Percentiles rank a stretch among this genome's conserved stretches.
Evolutionary conservation across 306 rosid species (phyloP).

Genomic region (Calophaca sinica): DNA sequence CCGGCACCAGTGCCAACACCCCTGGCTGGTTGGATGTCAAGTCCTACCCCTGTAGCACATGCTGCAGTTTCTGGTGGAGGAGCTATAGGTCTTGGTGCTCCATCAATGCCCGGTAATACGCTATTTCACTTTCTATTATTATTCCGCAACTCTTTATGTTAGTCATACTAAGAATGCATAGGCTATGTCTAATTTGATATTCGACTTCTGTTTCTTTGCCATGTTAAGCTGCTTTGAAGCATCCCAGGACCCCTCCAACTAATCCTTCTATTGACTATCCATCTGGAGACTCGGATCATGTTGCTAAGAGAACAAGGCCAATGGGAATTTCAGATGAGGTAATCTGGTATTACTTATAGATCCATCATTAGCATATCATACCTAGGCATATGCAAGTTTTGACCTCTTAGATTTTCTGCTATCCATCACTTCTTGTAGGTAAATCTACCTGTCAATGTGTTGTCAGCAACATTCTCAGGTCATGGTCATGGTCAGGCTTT

Average conservation of each 20-base stretch:
- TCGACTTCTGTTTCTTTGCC: slow-evolving; percentile 45
- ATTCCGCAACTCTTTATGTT: slow-evolving; percentile 22
- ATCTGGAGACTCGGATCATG: slow-evolving; percentile 91
- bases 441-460: slow-evolving; percentile 89
- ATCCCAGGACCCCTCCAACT: slow-evolving; percentile 95
- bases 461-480: slow-evolving; percentile 80
- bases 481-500: slow-evolving; percentile 75
- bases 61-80: slow-evolving; percentile 91
- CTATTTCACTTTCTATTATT: slow-evolving; percentile 40
- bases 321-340: slow-evolving; percentile 94
- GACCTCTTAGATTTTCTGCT: background rate
- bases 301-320: slow-evolving; percentile 87
- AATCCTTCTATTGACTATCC: slow-evolving; percentile 92
- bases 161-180: slow-evolving; percentile 12
- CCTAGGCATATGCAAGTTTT: slow-evolving; percentile 7
- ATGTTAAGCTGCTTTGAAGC: slow-evolving; percentile 87
- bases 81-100: slow-evolving; percentile 94
- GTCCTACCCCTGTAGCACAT: slow-evolving; percentile 88
- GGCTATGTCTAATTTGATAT: slow-evolving; percentile 29
- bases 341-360: slow-evolving; percentile 37
- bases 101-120: slow-evolving; percentile 84
- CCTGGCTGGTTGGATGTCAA: slow-evolving; percentile 99
- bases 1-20: slow-evolving; percentile 86
- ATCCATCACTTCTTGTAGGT: slow-evolving; percentile 63
- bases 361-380: slow-evolving; percentile 21